phyloP scores from a whole-genome alignment of 1,284 basidiomycete genomes.

The Microbotryum silenes-acaulis region DNA sequence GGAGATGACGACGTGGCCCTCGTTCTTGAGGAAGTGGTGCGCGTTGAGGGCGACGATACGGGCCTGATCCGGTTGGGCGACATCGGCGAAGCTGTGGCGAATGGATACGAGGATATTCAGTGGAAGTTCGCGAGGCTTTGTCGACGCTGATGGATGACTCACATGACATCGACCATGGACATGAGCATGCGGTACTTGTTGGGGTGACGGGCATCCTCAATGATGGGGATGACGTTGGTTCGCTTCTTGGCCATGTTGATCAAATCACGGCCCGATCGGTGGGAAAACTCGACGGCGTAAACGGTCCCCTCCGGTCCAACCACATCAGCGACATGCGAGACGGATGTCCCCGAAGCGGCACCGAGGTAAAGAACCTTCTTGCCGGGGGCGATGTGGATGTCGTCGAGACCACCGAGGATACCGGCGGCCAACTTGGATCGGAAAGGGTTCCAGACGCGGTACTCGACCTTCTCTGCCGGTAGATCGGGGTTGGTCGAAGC shows the following conservation, averaged over 20 bases:
- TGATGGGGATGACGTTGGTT: constrained; percentile 97
- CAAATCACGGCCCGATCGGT: constrained; percentile 90
- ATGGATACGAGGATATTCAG: constrained; percentile 15
- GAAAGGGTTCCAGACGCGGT: constrained; percentile 99
- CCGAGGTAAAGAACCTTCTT: constrained; percentile 96
- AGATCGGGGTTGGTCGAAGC: constrained; percentile 53
- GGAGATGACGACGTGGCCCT: constrained; percentile 87
- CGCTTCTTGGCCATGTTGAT: constrained; percentile 99
- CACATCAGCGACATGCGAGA: constrained; percentile 96
- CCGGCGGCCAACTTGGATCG: constrained; percentile 94
- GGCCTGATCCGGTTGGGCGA: constrained; percentile 97
- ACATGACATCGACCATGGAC: constrained; percentile 82
- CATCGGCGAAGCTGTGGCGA: constrained; percentile 68
- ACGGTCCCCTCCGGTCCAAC: constrained; percentile 97
- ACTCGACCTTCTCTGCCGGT: constrained; percentile 81
- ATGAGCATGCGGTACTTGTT: constrained; percentile 93
- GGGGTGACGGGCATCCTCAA: constrained; percentile 92
- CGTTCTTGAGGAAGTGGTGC: constrained; percentile 92
- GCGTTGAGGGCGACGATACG: constrained; percentile 84
- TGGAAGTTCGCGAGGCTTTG: not conserved
- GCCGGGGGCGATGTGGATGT: constrained; percentile 89
- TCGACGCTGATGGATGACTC: constrained; percentile 34
- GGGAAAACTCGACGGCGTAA: constrained; percentile 97
- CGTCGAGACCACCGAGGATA: constrained; percentile 88
- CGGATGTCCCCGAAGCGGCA: constrained; percentile 90